Base-by-base conservation (phyloP, 2,329 filamentous ascomycete genomes). In the Myriosclerotinia scirpicola region DNA sequence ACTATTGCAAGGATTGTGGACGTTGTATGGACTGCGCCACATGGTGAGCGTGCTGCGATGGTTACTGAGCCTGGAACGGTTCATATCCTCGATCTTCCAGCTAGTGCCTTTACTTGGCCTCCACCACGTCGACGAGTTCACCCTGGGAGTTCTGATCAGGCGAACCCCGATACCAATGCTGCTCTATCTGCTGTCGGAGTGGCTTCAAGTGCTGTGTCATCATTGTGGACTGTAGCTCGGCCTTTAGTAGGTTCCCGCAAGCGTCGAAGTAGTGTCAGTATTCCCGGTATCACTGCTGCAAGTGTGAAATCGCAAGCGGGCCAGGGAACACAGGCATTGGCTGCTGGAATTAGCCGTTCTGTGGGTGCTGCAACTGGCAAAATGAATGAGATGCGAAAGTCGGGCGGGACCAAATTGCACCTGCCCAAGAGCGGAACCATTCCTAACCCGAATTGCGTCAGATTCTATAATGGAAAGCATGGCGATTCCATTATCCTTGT, bases 31-130 rank as follows among this genome's bases (percentile, higher is more conserved):
- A 90, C 90, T 1, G 85, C 86, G 65, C 91, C 91, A 4, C 88
- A 89, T 66, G 92, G 91, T 30, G 91, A 96, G 75, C 89, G 91
- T 67, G 80, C 96, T 50, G 94, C 93, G 1, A 88, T 99, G 79
- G 87, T 97, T 36, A 98, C 95, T 0, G 92, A 96, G 74, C 91
- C 93, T 72, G 93, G 94, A n/a, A 99, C 95, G 11, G 88, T 97
- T 14, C 95, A 99, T 78, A 85, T 98, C 54, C 89, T 97, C 70
- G 91, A 97, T 71, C 86, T 98, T 78, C 92, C 93, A 11, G 83
- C 87, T 55, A 90, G 87, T 69, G 91, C 92, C 5, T 94, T 93
- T 73, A 87, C 90, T 71, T 97, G 93, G 93, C 93, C 65, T 26
- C 65, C 93, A 52, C 88, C 87, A 53, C 83, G 85, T 50, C 82